phyloP scores from a whole-genome alignment of 1,284 basidiomycete genomes.

The Marasmius oreades region DNA sequence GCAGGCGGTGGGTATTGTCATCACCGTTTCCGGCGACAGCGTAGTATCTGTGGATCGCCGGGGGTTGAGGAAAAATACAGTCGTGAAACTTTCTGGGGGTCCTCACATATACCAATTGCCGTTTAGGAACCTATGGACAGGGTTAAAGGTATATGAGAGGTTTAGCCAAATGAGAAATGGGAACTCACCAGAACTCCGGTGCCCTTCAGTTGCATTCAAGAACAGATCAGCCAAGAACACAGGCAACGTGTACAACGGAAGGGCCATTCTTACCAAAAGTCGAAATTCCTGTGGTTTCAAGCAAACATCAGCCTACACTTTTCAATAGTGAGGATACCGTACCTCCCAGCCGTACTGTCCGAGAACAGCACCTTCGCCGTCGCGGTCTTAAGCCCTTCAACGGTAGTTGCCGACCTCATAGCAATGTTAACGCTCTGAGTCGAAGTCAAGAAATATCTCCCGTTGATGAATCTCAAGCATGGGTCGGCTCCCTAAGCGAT shows the following conservation, averaged over 20 bases:
- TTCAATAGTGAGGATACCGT: background rate
- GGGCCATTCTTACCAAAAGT: constrained; percentile 12
- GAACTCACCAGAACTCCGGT: constrained; percentile 9
- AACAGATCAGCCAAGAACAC: background rate
- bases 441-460: constrained; percentile 19
- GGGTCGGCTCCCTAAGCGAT: constrained; percentile 20
- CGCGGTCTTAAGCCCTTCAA: constrained; percentile 19
- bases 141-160: background rate
- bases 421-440: constrained; percentile 17
- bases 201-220: background rate
- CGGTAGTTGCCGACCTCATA: constrained; percentile 15
- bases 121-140: constrained; percentile 12
- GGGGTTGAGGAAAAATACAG: background rate
- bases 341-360: constrained; percentile 18
- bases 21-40: constrained; percentile 17
- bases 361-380: constrained; percentile 12
- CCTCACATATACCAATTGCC: constrained; percentile 19
- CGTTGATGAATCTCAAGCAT: constrained; percentile 26
- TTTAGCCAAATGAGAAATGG: too few species aligned
- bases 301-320: background rate
- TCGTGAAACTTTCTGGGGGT: background rate
- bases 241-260: background rate
- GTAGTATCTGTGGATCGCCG: constrained; percentile 14
- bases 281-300: constrained; percentile 10
- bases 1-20: constrained; percentile 18